phyloP scores from a whole-genome alignment of 805 yeast species.

The Naumovozyma castellii region DNA sequence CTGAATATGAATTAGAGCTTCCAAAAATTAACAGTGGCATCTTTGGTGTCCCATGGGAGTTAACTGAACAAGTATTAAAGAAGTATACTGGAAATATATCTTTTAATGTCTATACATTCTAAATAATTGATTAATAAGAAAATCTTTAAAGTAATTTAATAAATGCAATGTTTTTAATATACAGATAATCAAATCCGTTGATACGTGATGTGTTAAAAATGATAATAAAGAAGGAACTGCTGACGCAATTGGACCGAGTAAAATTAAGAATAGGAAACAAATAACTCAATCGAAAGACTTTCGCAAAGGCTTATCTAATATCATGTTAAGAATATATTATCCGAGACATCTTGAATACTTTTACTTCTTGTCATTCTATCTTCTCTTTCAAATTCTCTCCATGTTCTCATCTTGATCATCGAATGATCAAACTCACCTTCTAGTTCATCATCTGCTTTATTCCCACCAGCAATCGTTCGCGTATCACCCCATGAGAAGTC shows the following conservation, averaged over 20 bases:
- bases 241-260: no score
- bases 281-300: no score
- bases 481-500: slow-evolving; percentile 97
- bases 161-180: no score
- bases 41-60: slow-evolving; percentile 69
- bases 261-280: no score
- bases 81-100: slow-evolving; percentile 8
- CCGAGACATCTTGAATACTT: neutral
- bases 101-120: slow-evolving; percentile 28
- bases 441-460: slow-evolving; percentile 49
- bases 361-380: neutral
- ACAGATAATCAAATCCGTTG: no score
- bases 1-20: slow-evolving; percentile 37
- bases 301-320: no score
- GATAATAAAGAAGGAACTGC: no score
- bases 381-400: slow-evolving; percentile 88
- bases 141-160: no score
- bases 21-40: slow-evolving; percentile 78
- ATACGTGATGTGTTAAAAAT: no score
- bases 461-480: slow-evolving; percentile 65
- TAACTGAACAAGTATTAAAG: slow-evolving; percentile 47
- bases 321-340: neutral
- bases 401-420: slow-evolving; percentile 78
- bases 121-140: slow-evolving; percentile 8
- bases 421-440: slow-evolving; percentile 90